phyloP scores from a whole-genome alignment of 2,329 filamentous ascomycete species.

The Diaporthe longicolla region DNA sequence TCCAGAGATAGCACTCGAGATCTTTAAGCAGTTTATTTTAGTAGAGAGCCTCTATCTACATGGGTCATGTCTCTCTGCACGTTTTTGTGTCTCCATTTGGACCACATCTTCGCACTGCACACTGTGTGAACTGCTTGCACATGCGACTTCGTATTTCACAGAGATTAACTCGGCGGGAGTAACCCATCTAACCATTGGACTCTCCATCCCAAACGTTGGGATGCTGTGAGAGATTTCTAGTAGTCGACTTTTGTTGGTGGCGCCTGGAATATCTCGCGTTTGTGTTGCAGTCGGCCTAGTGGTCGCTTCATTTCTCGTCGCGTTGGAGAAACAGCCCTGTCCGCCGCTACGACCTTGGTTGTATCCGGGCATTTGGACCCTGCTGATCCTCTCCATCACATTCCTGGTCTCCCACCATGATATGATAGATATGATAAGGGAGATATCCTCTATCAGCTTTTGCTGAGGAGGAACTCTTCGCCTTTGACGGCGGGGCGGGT shows the following conservation, averaged over 20 bases:
- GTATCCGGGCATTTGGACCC: background rate
- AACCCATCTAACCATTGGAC: slow-evolving; percentile 17
- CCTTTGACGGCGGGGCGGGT: background rate
- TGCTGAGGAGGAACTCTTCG: background rate
- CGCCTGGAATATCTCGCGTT: slow-evolving; percentile 1
- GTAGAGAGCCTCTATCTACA: background rate
- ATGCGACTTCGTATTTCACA: slow-evolving; percentile 21
- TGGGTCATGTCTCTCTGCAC: background rate
- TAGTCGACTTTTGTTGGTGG: background rate
- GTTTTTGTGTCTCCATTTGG: background rate
- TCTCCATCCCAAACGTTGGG: slow-evolving; percentile 30
- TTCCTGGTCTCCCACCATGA: background rate
- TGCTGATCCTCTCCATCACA: background rate
- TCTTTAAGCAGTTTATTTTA: background rate
- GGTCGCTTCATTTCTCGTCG: slow-evolving; percentile 27
- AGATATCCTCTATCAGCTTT: background rate
- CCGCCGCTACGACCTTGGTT: slow-evolving; percentile 1
- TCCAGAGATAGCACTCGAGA: background rate
- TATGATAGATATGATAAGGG: background rate
- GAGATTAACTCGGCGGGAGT: slow-evolving; percentile 24
- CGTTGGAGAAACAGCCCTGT: slow-evolving; percentile 9
- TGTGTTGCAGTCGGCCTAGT: slow-evolving; percentile 24
- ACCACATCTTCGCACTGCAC: background rate
- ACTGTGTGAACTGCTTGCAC: slow-evolving; percentile 15
- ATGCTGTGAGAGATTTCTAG: slow-evolving; percentile 3